phyloP scores from a whole-genome alignment of 805 yeast species.

The Hanseniaspora thailandica region DNA sequence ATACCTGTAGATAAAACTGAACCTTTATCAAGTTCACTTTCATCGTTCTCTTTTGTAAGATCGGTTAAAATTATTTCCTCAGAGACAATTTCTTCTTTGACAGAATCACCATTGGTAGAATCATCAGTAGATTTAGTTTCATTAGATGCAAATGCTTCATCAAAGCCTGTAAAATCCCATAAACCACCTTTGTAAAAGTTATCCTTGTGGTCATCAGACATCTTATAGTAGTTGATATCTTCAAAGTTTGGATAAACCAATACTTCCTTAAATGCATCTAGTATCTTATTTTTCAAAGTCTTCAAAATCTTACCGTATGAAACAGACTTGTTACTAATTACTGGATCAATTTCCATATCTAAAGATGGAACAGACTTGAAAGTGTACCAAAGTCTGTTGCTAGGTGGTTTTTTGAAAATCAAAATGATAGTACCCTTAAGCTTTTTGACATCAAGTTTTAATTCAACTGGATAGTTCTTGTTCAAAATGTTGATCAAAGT shows the following conservation, averaged over 20 bases:
- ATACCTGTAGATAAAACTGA: background rate
- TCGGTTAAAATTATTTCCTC: background rate
- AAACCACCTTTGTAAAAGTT: conserved; percentile 87
- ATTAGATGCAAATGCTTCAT: background rate
- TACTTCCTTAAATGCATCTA: conserved; percentile 67
- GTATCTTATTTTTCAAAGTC: conserved; percentile 62
- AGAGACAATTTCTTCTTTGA: conserved; percentile 18
- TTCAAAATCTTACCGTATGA: conserved; percentile 70
- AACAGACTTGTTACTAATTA: conserved; percentile 74
- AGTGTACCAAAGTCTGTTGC: conserved; percentile 81
- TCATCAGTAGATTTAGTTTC: background rate
- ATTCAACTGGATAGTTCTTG: conserved; percentile 60
- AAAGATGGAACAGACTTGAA: conserved; percentile 69
- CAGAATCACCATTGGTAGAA: background rate
- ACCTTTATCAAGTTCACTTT: background rate
- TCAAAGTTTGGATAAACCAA: conserved; percentile 83
- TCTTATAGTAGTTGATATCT: conserved; percentile 60
- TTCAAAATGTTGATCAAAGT: conserved; percentile 65
- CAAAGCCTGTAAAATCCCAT: conserved; percentile 41
- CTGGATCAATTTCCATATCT: conserved; percentile 71
- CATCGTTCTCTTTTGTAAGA: conserved; percentile 1
- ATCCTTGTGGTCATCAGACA: conserved; percentile 30
- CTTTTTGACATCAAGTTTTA: conserved; percentile 55
- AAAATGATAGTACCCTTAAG: conserved; percentile 64
- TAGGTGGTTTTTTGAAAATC: conserved; percentile 77